Conservation (phyloP, 2,329 filamentous ascomycete genomes). For the Pezicula neosporulosa region DNA sequence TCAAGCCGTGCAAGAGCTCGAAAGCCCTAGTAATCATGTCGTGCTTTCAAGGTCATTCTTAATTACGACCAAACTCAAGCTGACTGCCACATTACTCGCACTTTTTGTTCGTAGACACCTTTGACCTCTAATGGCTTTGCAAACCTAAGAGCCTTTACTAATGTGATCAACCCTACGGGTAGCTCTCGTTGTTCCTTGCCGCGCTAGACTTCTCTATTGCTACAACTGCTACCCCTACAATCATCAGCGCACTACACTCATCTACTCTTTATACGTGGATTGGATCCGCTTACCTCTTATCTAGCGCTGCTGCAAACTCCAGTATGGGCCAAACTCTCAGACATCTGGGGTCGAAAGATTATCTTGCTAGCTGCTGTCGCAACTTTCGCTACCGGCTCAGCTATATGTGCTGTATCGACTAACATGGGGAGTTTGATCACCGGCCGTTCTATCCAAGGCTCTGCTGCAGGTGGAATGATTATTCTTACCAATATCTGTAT, state of each 20-base stretch:
- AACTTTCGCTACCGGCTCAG: slow-evolving; percentile 58
- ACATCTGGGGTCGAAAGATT: slow-evolving; percentile 64
- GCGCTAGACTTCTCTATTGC: slow-evolving; percentile 30
- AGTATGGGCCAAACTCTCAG: slow-evolving; percentile 58
- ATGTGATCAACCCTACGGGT: slow-evolving; percentile 29
- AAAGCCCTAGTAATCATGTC: no score
- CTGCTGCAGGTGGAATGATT: slow-evolving; percentile 59
- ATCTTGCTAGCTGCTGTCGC: slow-evolving; percentile 56
- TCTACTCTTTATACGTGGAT: slow-evolving; percentile 48
- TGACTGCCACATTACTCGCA: background rate
- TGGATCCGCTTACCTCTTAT: slow-evolving; percentile 39
- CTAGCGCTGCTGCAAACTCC: slow-evolving; percentile 53
- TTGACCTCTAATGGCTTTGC: background rate
- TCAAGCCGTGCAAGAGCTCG: no score
- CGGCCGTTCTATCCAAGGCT: slow-evolving; percentile 57
- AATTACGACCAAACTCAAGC: background rate
- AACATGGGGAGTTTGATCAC: slow-evolving; percentile 60
- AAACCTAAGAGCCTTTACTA: background rate
- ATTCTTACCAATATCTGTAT: slow-evolving; percentile 56
- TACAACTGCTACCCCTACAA: slow-evolving; percentile 33
- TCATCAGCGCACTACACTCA: slow-evolving; percentile 35
- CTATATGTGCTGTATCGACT: slow-evolving; percentile 55
- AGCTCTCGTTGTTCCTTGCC: slow-evolving; percentile 12
- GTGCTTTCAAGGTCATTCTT: background rate
- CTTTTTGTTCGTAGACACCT: background rate